Evolutionary conservation across 345 rosid genomes (phyloP), one percentile per base, ranked within the genome.

Genomic region (Salix koriyanagi): DNA sequence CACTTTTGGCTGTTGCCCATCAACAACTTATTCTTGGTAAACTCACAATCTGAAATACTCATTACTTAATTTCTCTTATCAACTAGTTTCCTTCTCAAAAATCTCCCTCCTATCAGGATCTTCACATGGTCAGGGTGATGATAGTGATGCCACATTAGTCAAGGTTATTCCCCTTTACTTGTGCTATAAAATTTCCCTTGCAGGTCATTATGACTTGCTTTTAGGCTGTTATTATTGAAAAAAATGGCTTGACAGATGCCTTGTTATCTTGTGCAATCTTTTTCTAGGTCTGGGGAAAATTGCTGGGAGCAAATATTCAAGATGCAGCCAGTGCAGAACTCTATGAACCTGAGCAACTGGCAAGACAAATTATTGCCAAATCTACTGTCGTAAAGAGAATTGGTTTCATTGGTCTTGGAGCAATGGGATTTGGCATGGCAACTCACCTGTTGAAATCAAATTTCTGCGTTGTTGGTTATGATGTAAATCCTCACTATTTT

Each of bases 401-500:
- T 76, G 97, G 97, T 77, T 95, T 92, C 80, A 89, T 95, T 83
- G 99, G 99, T 70, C 99, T 95, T 65, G 99, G 99, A 77, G 99
- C 97, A 87, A 94, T 94, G 99, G 99, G 99, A 68, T 91, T 92
- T 83, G 99, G 97, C 80, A 92, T 94, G 99, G 99, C 99, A 82
- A 82, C 92, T 66, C 90, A 92, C 68, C 85, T 95, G 75, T 76
- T 92, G 79, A 91, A 88, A 75, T 87, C 91, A 25, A 88, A 90
- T 4, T 95, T 85, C 81, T 69, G 75, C 65, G 96, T 95, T 48
- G 23, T 86, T 79, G 99, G 99, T 85, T 95, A 74, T 79, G 99
- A 95, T 76, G 99, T 95, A 91, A 90, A 83, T 83, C 66, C 82
- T 72, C 74, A 50, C 71, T 26, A 32, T 54, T 78, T 11, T 56